Evolutionary conservation across 163 green algal genomes (phyloP).

Genomic region (Coccomyxa subellipsoidea): DNA sequence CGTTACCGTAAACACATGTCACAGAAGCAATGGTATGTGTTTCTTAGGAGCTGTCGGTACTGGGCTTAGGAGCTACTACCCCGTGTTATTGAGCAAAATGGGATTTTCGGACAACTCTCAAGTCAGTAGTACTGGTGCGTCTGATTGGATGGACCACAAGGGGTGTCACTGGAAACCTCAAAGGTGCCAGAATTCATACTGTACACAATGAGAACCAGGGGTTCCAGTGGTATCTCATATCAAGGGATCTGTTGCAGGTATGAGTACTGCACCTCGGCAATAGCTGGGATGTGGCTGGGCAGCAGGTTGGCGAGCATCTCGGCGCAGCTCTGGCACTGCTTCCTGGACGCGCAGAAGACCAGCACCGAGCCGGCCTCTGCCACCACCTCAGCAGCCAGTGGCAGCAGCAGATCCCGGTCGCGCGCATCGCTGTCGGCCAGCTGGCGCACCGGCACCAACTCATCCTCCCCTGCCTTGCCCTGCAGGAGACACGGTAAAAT

Average conservation of each 20-base stretch:
- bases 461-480: neutral
- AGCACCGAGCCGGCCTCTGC: constrained; percentile 43
- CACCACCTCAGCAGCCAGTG: constrained; percentile 63
- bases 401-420: constrained; percentile 51
- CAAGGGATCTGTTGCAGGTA: too few relatives aligned
- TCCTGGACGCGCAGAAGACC: constrained; percentile 50
- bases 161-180: too few relatives aligned
- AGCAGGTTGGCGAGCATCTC: constrained; percentile 21
- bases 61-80: too few relatives aligned
- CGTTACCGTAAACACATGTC: neutral
- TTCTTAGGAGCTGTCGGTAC: too few relatives aligned
- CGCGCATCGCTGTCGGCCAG: constrained; percentile 8
- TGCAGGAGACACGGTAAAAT: too few relatives aligned
- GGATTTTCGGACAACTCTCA: too few relatives aligned
- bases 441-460: constrained; percentile 10
- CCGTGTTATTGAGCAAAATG: too few relatives aligned
- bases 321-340: constrained; percentile 36
- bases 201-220: too few relatives aligned
- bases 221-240: too few relatives aligned
- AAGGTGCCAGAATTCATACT: too few relatives aligned
- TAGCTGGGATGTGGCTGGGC: neutral
- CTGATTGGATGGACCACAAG: too few relatives aligned
- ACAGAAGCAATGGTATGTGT: neutral
- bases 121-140: too few relatives aligned
- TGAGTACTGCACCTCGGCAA: neutral